phyloP scores from a whole-genome alignment of 331 rosid species.

The Quercus tomentella region DNA sequence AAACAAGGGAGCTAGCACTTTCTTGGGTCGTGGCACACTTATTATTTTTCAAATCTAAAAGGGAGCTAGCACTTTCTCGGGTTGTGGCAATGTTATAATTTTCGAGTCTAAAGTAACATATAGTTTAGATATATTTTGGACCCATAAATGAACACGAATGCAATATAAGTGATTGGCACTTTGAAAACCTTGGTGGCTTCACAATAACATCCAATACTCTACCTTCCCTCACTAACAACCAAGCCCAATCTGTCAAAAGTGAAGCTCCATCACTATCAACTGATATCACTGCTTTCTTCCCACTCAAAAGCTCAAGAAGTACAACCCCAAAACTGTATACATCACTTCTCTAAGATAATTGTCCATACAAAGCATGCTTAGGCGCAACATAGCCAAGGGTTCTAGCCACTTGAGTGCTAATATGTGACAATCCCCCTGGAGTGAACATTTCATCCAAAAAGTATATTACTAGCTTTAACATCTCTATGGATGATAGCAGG shows the following conservation, averaged over 20 bases:
- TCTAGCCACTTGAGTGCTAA: conserved; percentile 89
- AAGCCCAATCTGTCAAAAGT: conserved; percentile 81
- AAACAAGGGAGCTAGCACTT: no score
- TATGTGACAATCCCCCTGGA: conserved; percentile 72
- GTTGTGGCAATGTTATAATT: no score
- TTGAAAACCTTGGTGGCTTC: no score
- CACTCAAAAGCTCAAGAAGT: conserved; percentile 85
- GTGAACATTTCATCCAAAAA: conserved; percentile 69
- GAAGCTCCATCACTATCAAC: conserved; percentile 42
- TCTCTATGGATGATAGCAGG: conserved; percentile 81
- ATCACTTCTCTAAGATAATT: conserved; percentile 73
- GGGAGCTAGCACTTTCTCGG: no score
- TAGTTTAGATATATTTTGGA: no score
- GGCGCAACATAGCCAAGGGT: conserved; percentile 93
- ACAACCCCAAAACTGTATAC: conserved; percentile 86
- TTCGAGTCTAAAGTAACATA: no score
- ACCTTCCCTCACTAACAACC: conserved; percentile 72
- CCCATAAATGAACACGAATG: no score
- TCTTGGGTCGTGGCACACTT: no score
- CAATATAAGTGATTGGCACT: no score
- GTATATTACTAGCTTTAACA: conserved; percentile 79
- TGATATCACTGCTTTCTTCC: conserved; percentile 65
- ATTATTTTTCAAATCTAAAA: no score
- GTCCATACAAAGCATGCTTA: conserved; percentile 79
- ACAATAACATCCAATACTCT: conserved; percentile 48